Conservation (phyloP, 2,329 filamentous ascomycete genomes). For the Ascochyta lentis region DNA sequence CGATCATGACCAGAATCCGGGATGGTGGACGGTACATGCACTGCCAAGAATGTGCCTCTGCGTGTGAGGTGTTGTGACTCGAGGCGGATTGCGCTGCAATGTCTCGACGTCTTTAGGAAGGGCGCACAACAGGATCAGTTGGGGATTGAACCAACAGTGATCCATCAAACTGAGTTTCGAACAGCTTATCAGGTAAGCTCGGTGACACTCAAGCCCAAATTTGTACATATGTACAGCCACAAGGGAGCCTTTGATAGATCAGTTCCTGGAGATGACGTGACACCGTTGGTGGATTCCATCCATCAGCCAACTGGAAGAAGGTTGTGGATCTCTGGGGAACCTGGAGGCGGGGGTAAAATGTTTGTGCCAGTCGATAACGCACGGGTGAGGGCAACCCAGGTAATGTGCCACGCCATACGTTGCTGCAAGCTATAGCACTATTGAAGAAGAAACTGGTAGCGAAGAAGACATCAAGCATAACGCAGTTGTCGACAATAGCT, state of each 20-base stretch:
- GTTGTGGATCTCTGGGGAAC: neutral
- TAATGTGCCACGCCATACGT: constrained; percentile 7
- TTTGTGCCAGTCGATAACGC: constrained; percentile 3
- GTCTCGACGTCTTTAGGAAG: neutral
- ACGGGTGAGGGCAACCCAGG: neutral
- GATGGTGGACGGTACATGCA: neutral
- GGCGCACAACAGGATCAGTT: neutral
- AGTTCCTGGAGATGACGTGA: neutral
- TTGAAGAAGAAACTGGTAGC: constrained; percentile 1
- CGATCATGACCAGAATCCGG: constrained; percentile 6
- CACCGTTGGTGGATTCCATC: neutral
- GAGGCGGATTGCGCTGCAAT: neutral
- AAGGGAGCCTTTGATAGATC: neutral
- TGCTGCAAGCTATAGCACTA: constrained; percentile 2
- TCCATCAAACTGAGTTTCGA: neutral
- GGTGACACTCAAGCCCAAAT: neutral
- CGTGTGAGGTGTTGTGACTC: neutral
- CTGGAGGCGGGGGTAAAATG: constrained; percentile 6
- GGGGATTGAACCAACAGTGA: neutral
- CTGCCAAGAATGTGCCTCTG: neutral
- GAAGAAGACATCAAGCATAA: neutral
- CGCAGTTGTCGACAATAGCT: neutral
- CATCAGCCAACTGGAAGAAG: neutral
- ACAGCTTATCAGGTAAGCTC: neutral
- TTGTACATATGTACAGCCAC: neutral